Base-by-base conservation (phyloP, 306 rosid species). In the Rosa persica region DNA sequence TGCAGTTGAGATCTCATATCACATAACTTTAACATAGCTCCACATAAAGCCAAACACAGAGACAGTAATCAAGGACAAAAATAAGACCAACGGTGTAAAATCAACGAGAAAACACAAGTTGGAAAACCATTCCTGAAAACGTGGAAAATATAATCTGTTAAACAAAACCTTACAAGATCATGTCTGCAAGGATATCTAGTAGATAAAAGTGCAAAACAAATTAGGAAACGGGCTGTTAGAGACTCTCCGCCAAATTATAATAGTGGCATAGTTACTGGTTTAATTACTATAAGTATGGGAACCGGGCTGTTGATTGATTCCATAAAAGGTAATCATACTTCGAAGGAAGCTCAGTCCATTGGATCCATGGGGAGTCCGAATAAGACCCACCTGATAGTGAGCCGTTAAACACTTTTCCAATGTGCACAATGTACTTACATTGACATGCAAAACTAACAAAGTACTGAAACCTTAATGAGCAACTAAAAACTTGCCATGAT, bases 401-500 rank as follows among this genome's bases (percentile, higher is more conserved):
- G 43, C 42, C 12, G 9, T 25, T 43, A 58, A 58, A 74, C 40
- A 20, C 44, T 9, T 74, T 23, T 74, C 70, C 54, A 57, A 42
- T 25, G 6, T 25, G 25, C n/a, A 73, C 38, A 72, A 54, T 8
- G 8, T 27, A 42, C 78, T 60, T 10, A 61, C 22, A 30, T 7
- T 44, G 42, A 60, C 11, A 78, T 76, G 67, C 67, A 67, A 38
- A 36, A 44, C 48, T 42, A 27, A 81, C 25, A 76, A 34, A 69
- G 76, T 48, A 58, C 38, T 27, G 67, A 79, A 78, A 40, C 73
- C 46, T 23, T 39, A 72, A 55, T 16, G 71, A 75, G 72, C 44
- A 36, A 73, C 67, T 67, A 23, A 43, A 76, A 75, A 72, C 60
- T 74, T 83, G 78, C 98, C 98, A 12, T 95, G 98, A 83, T 82